Percentiles rank a stretch among this genome's conserved stretches.
Evolutionary conservation across 2,329 filamentous ascomycete species (phyloP).

Genomic region (Colletotrichum camelliae): DNA sequence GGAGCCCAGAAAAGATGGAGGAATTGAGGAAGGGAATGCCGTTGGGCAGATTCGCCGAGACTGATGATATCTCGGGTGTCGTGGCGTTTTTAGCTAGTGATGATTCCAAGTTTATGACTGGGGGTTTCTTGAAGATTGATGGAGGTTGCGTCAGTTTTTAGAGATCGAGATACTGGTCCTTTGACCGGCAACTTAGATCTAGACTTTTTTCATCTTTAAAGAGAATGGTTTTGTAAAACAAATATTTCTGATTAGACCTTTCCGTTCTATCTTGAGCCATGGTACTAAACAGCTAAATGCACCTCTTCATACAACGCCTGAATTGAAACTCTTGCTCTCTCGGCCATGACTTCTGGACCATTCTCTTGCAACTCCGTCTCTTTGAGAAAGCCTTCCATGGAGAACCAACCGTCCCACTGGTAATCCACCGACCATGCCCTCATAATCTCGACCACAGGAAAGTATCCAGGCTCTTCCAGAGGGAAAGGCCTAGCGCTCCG

Average conservation of each 20-base stretch:
- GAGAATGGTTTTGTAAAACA: background rate
- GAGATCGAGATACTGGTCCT: background rate
- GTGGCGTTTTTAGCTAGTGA: background rate
- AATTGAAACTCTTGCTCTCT: background rate
- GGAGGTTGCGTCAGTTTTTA: background rate
- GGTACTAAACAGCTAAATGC: background rate
- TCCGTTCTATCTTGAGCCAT: background rate
- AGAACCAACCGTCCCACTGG: background rate
- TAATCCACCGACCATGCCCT: background rate
- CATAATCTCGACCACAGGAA: background rate
- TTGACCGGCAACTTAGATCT: fast-evolving
- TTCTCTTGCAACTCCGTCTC: background rate
- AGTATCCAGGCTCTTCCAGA: background rate
- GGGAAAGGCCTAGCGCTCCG: background rate
- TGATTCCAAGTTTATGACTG: background rate
- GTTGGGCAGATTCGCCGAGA: background rate
- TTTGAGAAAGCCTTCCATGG: background rate
- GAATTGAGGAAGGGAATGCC: background rate
- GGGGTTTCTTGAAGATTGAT: background rate
- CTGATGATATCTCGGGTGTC: background rate
- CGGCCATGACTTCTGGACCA: background rate
- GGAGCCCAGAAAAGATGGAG: background rate
- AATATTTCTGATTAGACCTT: fast-evolving
- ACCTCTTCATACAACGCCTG: background rate
- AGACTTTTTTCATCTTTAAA: background rate